Conservation (phyloP, 2,329 filamentous ascomycete species). For the Pyrenophora graminea region DNA sequence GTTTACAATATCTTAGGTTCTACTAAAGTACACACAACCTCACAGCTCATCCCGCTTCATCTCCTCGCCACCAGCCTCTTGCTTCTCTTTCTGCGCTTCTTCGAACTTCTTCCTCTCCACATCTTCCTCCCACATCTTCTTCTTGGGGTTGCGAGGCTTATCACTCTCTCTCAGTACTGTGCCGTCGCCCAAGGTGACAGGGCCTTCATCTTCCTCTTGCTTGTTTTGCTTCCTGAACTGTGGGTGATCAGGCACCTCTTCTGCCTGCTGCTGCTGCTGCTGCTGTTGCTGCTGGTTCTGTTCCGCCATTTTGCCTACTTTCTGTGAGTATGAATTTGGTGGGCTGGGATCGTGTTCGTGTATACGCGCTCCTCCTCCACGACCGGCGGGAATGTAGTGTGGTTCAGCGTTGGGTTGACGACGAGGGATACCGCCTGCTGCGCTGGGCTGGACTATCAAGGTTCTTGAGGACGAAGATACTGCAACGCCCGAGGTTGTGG, state of each 20-base stretch:
- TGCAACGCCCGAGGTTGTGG: constrained; percentile 23
- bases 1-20: not conserved
- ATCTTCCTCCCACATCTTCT: constrained; percentile 63
- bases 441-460: constrained; percentile 53
- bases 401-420: constrained; percentile 37
- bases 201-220: constrained; percentile 37
- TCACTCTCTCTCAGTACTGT: constrained; percentile 49
- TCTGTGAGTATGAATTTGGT: constrained; percentile 44
- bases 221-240: constrained; percentile 28
- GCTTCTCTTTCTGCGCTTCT: constrained; percentile 21
- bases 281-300: constrained; percentile 29
- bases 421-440: constrained; percentile 43
- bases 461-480: constrained; percentile 32
- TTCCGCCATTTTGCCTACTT: constrained; percentile 26
- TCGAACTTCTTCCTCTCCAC: constrained; percentile 41
- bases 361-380: constrained; percentile 54
- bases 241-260: constrained; percentile 28
- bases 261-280: constrained; percentile 24
- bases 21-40: not conserved
- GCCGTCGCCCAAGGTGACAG: constrained; percentile 51
- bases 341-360: constrained; percentile 48
- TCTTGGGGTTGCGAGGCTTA: constrained; percentile 60
- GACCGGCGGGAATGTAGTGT: constrained; percentile 53
- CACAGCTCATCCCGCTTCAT: constrained; percentile 33
- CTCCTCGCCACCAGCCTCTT: constrained; percentile 8